phyloP scores from a whole-genome alignment of 768 basidiomycete species.

The Ephemerocybe angulata region DNA sequence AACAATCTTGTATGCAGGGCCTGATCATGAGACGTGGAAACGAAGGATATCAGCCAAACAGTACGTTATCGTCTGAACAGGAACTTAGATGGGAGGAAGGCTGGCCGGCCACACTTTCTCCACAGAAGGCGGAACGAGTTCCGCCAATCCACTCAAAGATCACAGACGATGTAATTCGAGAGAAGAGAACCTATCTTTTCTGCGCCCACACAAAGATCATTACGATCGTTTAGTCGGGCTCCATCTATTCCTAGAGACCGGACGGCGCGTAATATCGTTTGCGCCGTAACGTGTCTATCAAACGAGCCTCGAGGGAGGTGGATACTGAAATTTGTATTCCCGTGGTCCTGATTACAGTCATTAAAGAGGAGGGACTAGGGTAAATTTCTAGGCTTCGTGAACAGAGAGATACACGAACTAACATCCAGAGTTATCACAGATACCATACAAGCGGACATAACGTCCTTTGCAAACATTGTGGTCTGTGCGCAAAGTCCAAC shows the following conservation, averaged over 20 bases:
- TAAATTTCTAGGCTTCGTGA: too few species aligned
- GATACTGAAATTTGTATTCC: conserved; percentile 96
- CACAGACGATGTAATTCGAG: background rate
- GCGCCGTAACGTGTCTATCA: conserved; percentile 72
- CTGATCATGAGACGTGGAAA: conserved; percentile 87
- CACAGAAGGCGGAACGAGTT: background rate
- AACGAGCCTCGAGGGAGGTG: conserved; percentile 81
- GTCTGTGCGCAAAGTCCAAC: too few species aligned
- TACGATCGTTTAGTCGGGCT: conserved; percentile 81
- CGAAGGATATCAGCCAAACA: background rate
- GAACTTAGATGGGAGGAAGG: too few species aligned
- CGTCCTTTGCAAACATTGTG: too few species aligned
- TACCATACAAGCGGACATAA: too few species aligned
- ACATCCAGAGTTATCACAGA: too few species aligned
- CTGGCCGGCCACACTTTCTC: too few species aligned
- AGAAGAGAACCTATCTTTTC: conserved; percentile 80
- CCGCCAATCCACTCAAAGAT: background rate
- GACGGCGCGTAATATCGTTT: conserved; percentile 75
- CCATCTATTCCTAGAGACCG: conserved; percentile 71
- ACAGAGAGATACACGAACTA: too few species aligned
- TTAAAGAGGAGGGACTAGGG: too few species aligned
- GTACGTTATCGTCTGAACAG: background rate
- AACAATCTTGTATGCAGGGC: conserved; percentile 95
- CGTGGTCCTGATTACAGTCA: conserved; percentile 96
- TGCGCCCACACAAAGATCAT: conserved; percentile 81